Evolutionary conservation across 2,329 filamentous ascomycete species (phyloP).

Genomic region (Corynespora cassiicola): DNA sequence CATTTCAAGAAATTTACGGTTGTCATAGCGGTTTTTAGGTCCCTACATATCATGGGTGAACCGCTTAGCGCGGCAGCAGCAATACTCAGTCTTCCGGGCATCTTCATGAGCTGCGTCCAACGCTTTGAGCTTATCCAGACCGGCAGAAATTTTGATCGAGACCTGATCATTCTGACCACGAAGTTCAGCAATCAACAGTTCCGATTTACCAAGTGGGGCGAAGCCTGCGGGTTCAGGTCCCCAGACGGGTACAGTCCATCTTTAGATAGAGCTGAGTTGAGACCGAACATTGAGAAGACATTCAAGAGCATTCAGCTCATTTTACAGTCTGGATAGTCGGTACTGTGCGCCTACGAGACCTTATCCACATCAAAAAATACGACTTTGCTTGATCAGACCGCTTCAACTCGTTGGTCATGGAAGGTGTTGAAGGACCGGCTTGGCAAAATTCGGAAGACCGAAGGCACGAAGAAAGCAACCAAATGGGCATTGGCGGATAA

Average conservation of each 20-base stretch:
- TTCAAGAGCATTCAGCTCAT: no score
- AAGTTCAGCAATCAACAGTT: conserved; percentile 7
- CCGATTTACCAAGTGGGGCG: conserved; percentile 5
- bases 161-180: conserved; percentile 1
- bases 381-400: no score
- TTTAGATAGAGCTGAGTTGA: neutral
- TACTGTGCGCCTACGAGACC: no score
- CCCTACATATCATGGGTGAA: no score
- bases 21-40: no score
- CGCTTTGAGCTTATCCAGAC: conserved; percentile 6
- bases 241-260: neutral
- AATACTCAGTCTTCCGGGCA: conserved; percentile 5
- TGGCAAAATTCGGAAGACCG: neutral
- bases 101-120: conserved; percentile 5
- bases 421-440: neutral
- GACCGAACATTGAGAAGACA: no score
- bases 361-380: no score
- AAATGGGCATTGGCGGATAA: no score
- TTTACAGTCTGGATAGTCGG: no score
- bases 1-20: no score
- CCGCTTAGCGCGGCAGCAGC: conserved; percentile 1
- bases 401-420: conserved; percentile 4
- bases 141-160: conserved; percentile 1
- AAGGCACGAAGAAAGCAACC: no score
- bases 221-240: conserved; percentile 1